Base-by-base conservation (phyloP, 352 stramenopile species). In the Globisporangium nodosum region DNA sequence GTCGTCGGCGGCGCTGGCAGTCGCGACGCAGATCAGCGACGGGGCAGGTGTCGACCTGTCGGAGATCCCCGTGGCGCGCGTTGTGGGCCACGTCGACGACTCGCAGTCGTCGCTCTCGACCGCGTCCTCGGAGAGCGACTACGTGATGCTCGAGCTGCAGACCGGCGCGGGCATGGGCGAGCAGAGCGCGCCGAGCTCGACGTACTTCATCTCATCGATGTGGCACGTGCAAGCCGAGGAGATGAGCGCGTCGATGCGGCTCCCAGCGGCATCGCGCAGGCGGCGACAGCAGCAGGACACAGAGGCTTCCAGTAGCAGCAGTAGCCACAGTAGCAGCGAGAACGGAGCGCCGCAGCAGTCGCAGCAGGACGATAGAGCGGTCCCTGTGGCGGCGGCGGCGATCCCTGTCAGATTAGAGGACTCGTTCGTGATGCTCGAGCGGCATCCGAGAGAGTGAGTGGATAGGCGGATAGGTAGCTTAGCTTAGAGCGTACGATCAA, bases 61-160 rank as follows among this genome's bases (percentile, higher is more conserved):
- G 4, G 66, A 67, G 13, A 87, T 92, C 30, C 83, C 81, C 0
- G 37, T 90, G 39, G 81, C 81, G 15, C 74, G 69, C 4, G 62
- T 93, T 12, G 75, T 93, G 9, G 73, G 69, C 20, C 35, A 68
- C 9, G 43, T 60, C 6, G 60, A 69, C 2, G 59, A 30, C 16
- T 49, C 43, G 43, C 43, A 49, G n/a, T 49, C 43, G 43, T 49
- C 43, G 43, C 43, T 49, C 16, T 49, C 43, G n/a, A 49, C 67
- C 1, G 43, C 24, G 2, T 58, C 64, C 2, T 58, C 58, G 0
- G 74, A 74, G 51, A 88, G 74, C 50, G 82, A 90, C 60, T 92
- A 92, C 60, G 82, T 92, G 48, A 88, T 90, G 80, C 74, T 93
- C 43, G 80, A 93, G 61, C 72, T 90, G 21, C 78, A 90, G 60